Conservation (phyloP, 176 grass and related monocot species). For the Oropetium thomaeum region DNA sequence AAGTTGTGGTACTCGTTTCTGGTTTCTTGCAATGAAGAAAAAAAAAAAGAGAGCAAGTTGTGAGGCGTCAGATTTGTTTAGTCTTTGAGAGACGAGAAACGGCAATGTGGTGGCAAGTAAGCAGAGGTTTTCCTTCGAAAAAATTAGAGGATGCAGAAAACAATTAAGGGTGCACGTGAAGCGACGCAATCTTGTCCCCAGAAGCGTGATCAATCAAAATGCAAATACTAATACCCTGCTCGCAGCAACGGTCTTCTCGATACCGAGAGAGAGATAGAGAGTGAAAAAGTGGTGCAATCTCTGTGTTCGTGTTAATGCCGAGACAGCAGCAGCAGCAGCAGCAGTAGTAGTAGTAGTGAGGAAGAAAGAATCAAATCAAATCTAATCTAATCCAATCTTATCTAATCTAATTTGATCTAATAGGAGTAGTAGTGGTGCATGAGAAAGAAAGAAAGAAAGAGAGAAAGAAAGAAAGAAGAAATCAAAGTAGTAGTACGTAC, state of each 20-base stretch:
- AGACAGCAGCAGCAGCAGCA: no score
- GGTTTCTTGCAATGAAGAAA: no score
- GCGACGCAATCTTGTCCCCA: constrained; percentile 1
- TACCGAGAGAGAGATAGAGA: no score
- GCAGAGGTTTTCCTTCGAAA: background rate
- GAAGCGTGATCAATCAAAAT: background rate
- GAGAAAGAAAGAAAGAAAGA: no score
- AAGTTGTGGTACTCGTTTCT: background rate
- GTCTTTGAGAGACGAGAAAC: background rate
- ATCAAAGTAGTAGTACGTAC: no score
- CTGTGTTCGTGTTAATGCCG: background rate
- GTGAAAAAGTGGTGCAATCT: background rate
- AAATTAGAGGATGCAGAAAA: background rate
- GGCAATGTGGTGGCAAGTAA: background rate
- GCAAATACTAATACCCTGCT: no score
- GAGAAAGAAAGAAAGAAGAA: background rate
- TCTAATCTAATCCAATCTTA: no score
- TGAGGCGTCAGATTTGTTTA: background rate
- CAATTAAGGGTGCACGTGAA: background rate
- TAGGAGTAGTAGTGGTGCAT: no score
- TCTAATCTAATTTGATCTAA: no score
- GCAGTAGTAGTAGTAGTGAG: no score
- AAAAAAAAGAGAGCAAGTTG: background rate
- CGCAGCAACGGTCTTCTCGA: no score
- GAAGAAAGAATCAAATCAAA: no score